phyloP scores from a whole-genome alignment of 306 rosid species.

The Castanopsis chinensis region DNA sequence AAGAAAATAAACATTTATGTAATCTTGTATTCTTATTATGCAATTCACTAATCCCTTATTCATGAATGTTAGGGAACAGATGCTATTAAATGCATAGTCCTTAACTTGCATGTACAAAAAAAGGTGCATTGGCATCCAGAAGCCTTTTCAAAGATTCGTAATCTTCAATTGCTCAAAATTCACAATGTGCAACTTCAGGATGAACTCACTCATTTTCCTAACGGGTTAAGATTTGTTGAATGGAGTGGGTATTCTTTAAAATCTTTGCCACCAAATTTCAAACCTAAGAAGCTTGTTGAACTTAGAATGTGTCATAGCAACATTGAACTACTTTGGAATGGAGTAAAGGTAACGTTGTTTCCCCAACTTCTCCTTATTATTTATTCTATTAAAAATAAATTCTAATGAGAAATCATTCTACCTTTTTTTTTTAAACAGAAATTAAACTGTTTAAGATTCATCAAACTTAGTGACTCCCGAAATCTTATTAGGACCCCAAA shows the following conservation, averaged over 20 bases:
- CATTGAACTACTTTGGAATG: not conserved
- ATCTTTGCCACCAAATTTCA: too few relatives aligned
- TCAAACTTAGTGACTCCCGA: not conserved
- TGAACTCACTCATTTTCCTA: not conserved
- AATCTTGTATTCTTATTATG: not conserved
- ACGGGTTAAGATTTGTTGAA: not conserved
- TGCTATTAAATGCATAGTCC: slow-evolving; percentile 1
- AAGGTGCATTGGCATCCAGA: too few relatives aligned
- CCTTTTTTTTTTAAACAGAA: too few relatives aligned
- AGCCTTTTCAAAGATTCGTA: too few relatives aligned
- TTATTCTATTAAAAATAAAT: too few relatives aligned
- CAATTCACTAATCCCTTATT: not conserved
- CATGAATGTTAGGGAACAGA: slow-evolving; percentile 13
- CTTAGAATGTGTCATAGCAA: not conserved
- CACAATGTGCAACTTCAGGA: not conserved
- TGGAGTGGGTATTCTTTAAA: not conserved
- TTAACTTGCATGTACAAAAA: too few relatives aligned
- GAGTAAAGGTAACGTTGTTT: not conserved
- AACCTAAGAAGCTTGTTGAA: not conserved
- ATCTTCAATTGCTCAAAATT: slow-evolving; percentile 18
- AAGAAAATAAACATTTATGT: too few relatives aligned
- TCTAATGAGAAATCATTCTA: too few relatives aligned
- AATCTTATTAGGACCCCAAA: not conserved
- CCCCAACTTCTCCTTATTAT: too few relatives aligned
- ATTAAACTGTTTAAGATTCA: not conserved